Evolutionary conservation across 2,329 filamentous ascomycete genomes (phyloP), one percentile per base, ranked within the genome.

Genomic region (Chaetomium globosum): DNA sequence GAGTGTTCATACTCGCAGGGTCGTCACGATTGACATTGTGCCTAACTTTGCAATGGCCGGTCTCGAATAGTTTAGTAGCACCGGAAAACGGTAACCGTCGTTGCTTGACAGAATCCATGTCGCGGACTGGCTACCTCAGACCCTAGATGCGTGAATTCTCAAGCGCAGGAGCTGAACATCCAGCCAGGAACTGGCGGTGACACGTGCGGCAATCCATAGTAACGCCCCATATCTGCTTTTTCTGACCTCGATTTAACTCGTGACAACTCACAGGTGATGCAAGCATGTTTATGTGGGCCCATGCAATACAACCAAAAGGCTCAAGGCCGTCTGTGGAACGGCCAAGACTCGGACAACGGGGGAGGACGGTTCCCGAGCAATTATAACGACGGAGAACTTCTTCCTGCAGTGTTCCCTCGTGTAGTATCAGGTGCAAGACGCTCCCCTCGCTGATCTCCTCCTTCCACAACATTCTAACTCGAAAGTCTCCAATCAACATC

Each of bases 341-440:
- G 52, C 30, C 52, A 55, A 55, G 52, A 36, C 30, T 6, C n/a
- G n/a, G 19, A 16, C 52, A 36, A 36, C 19, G 12, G 21, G 48
- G 48, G 23, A 13, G 4, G 2, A 51, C 21, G 3, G 49, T 28
- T 28, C 28, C 23, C 23, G 49, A 51, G 9, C 6, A 21, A 10
- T 8, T 7, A 23, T 48, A 21, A 10, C n/a, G 23, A 52, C 52
- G 52, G 52, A 55, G 52, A 55, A 55, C 52, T 33, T 33, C 52
- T 55, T 55, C 52, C 52, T 21, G 28, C 5, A n/a, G 16, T 43
- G 16, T 43, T 36, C 33, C 16, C 16, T 7, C 39, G 2, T n/a
- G 16, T 2, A 5, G 19, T 6, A 43, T 19, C 39, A 43, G 19
- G 39, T 43, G 39, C 19, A 43, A n/a, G 39, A 19, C 39, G 4